Evolutionary conservation across 1,139 yeast species (phyloP).

Genomic region (Geotrichum klebahnii): DNA sequence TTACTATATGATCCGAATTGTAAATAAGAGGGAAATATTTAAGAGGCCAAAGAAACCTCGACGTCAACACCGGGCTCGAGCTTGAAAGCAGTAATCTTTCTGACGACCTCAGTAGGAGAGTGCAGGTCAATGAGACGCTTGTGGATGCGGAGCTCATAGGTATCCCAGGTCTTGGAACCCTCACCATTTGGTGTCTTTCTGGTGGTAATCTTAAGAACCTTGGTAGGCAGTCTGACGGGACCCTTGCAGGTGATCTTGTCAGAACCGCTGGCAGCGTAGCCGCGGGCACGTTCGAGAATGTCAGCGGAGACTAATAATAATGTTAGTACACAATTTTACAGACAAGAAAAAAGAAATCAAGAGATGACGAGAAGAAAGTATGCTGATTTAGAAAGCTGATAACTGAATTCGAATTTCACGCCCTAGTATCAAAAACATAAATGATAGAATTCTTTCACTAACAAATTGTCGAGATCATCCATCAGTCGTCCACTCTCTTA

Average conservation of each 20-base stretch:
- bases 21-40: constrained; percentile 23
- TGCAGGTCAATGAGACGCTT: constrained; percentile 98
- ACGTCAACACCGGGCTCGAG: constrained; percentile 52
- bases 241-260: constrained; percentile 52
- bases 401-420: no score
- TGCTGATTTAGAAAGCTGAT: constrained; percentile 11
- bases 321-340: constrained; percentile 9
- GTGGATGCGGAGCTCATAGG: constrained; percentile 99
- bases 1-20: not conserved
- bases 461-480: no score
- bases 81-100: constrained; percentile 92
- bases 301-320: constrained; percentile 58
- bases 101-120: constrained; percentile 92
- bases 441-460: no score
- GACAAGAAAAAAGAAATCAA: not conserved
- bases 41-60: constrained; percentile 45
- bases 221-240: constrained; percentile 99
- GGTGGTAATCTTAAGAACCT: constrained; percentile 96
- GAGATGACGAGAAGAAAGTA: not conserved
- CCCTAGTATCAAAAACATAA: no score
- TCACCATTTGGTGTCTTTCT: constrained; percentile 99
- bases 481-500: not conserved
- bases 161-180: constrained; percentile 99
- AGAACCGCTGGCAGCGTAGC: constrained; percentile 50
- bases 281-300: constrained; percentile 85